Evolutionary conservation across 75 land plant genomes (phyloP), one percentile per base, ranked within the genome.

Genomic region (Sequoiadendron giganteum): DNA sequence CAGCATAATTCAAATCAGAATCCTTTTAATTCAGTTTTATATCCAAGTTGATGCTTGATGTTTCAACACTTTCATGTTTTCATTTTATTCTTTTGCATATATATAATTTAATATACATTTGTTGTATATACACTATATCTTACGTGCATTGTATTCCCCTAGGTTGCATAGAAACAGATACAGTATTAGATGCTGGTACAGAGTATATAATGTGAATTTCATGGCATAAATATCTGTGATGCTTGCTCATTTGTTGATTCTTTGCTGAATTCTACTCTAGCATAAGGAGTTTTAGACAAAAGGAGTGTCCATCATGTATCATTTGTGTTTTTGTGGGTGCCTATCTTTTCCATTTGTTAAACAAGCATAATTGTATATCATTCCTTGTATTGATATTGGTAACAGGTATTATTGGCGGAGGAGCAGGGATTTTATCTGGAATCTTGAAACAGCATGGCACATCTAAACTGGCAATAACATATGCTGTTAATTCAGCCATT

Each of bases 401-500:
- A 81, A 81, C 83, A 81, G 83, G 83, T 25, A 30, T 28, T 0
- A 10, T 81, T 81, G 83, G 83, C 11, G 83, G 83, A 81, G 83
- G 83, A 81, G 83, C 49, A 28, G 83, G 83, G 9, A 21, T 81
- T 81, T 81, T 81, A 45, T 42, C 30, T 81, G 83, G 49, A 81
- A 25, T 42, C 48, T 28, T 45, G 18, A 81, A 36, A 81, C 49
- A n/a, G 28, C 83, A 81, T 19, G 48, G 83, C 49, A 45, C 21
- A 40, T 21, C 83, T 43, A 81, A 45, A 81, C 47, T 81, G 48
- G 45, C 83, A 81, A 40, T 42, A 42, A 28, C 83, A 43, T 81
- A 42, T 81, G 83, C 83, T 81, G 48, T 45, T 81, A 81, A 81
- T 81, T 81, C 48, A 81, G 83, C 83, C 48, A 81, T 81, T 45